A percentile compares a stretch with the other conserved stretches of the same genome.
phyloP scores from a whole-genome alignment of 2,329 filamentous ascomycete species.

The Lachnum nothofagi region DNA sequence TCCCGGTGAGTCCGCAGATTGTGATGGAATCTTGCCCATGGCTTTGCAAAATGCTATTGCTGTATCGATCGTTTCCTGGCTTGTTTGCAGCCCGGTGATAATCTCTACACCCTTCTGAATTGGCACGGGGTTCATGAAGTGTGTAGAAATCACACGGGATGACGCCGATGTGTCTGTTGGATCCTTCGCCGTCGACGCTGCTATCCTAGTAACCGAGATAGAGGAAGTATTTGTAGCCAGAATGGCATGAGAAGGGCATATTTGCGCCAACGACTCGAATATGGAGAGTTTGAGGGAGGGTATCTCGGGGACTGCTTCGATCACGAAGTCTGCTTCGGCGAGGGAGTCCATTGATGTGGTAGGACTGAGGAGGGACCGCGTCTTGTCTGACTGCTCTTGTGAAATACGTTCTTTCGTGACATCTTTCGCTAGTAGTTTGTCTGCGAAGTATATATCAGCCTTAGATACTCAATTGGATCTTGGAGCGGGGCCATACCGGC shows the following conservation, averaged over 20 bases:
- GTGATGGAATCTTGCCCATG: constrained; percentile 89
- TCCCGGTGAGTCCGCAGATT: constrained; percentile 83
- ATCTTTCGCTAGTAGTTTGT: constrained; percentile 90
- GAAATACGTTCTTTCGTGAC: constrained; percentile 82
- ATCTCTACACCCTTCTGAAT: constrained; percentile 97
- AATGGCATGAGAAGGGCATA: constrained; percentile 79
- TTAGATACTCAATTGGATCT: neutral
- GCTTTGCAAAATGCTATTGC: constrained; percentile 80
- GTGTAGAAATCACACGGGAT: constrained; percentile 86
- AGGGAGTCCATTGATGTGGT: constrained; percentile 73
- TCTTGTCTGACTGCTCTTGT: constrained; percentile 70
- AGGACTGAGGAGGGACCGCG: constrained; percentile 63
- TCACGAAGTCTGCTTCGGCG: constrained; percentile 86
- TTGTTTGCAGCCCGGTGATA: constrained; percentile 90
- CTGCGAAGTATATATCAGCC: constrained; percentile 39
- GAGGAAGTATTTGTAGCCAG: constrained; percentile 98
- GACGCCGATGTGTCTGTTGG: constrained; percentile 75
- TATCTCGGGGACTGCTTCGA: constrained; percentile 95
- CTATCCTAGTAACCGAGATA: constrained; percentile 94
- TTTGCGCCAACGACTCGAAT: constrained; percentile 74
- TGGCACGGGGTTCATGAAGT: constrained; percentile 99
- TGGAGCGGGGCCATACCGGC: constrained; percentile 53
- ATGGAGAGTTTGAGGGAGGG: constrained; percentile 81
- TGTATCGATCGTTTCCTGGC: constrained; percentile 70
- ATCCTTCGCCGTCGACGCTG: constrained; percentile 74